These are phyloP conservation scores for Saprolegnia diclina DNA, from an alignment of 352 stramenopile species.

Conservation along the genomic window DNA sequence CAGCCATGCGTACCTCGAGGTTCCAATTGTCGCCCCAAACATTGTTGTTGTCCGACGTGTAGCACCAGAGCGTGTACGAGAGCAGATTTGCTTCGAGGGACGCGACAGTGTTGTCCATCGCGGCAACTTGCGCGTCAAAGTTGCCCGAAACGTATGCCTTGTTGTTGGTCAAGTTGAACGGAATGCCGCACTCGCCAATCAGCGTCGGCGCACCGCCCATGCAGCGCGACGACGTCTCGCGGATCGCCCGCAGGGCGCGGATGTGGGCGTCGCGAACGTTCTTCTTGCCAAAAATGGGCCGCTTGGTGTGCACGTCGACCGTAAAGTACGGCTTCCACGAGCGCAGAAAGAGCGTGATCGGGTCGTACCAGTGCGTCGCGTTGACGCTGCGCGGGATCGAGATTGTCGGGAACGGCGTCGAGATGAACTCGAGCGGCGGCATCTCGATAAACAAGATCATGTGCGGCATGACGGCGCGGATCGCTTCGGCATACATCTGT, in stretches of 20 bases:
- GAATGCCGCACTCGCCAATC: slow-evolving; percentile 67
- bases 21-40: slow-evolving; percentile 81
- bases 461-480: slow-evolving; percentile 54
- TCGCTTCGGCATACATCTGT: slow-evolving; percentile 46
- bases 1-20: slow-evolving; percentile 36
- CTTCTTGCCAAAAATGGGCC: slow-evolving; percentile 52
- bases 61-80: slow-evolving; percentile 88
- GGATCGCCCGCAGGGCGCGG: slow-evolving; percentile 53
- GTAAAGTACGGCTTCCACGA: slow-evolving; percentile 66
- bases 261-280: slow-evolving; percentile 59
- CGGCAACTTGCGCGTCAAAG: slow-evolving; percentile 47
- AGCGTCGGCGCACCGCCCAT: slow-evolving; percentile 57
- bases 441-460: slow-evolving; percentile 76
- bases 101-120: slow-evolving; percentile 69
- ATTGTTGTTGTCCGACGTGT: slow-evolving; percentile 76
- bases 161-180: slow-evolving; percentile 59
- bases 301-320: slow-evolving; percentile 56
- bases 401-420: slow-evolving; percentile 63
- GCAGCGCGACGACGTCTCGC: slow-evolving; percentile 38
- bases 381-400: slow-evolving; percentile 64
- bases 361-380: slow-evolving; percentile 89
- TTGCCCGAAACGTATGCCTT: slow-evolving; percentile 42
- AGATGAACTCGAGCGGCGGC: slow-evolving; percentile 65
- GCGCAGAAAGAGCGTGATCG: slow-evolving; percentile 79
- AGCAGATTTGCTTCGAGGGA: slow-evolving; percentile 67